Conservation (phyloP, 352 stramenopile genomes). For the Albugo laibachii region DNA sequence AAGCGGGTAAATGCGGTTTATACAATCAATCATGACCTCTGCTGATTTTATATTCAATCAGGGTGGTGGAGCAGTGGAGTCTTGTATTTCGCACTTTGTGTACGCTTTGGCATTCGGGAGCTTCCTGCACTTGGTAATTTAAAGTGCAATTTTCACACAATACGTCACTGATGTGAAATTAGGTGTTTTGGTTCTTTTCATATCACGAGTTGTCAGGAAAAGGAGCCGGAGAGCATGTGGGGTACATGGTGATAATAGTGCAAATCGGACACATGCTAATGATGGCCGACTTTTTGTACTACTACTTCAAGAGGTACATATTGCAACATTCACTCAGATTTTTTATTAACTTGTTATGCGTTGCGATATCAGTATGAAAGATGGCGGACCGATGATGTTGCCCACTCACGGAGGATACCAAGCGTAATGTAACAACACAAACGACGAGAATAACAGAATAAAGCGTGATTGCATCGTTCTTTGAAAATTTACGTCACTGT, state of each 20-base stretch:
- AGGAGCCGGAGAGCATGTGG: slow-evolving; percentile 72
- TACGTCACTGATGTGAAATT: neutral
- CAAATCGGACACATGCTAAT: slow-evolving; percentile 96
- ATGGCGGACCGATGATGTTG: slow-evolving; percentile 77
- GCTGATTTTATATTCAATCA: slow-evolving; percentile 6
- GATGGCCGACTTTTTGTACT: slow-evolving; percentile 99
- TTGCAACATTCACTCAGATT: neutral
- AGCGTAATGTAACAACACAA: slow-evolving; percentile 15
- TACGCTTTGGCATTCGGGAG: slow-evolving; percentile 88
- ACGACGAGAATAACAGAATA: neutral
- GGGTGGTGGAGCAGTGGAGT: slow-evolving; percentile 86
- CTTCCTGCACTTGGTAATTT: slow-evolving; percentile 81
- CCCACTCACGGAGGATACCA: slow-evolving; percentile 73
- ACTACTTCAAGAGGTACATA: slow-evolving; percentile 90
- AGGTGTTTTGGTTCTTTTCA: slow-evolving; percentile 95
- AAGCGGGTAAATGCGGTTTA: slow-evolving; percentile 50
- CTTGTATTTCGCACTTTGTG: slow-evolving; percentile 94
- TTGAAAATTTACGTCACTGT: no score
- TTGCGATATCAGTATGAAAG: slow-evolving; percentile 43
- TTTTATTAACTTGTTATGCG: slow-evolving; percentile 3
- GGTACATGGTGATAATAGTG: slow-evolving; percentile 92
- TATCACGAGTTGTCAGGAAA: slow-evolving; percentile 95
- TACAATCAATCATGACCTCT: neutral
- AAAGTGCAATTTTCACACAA: neutral
- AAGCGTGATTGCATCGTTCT: no score